Evolutionary conservation across 495 filamentous ascomycete species (phyloP), one percentile per base, ranked within the genome.

Genomic region (Aspergillus ostianus): DNA sequence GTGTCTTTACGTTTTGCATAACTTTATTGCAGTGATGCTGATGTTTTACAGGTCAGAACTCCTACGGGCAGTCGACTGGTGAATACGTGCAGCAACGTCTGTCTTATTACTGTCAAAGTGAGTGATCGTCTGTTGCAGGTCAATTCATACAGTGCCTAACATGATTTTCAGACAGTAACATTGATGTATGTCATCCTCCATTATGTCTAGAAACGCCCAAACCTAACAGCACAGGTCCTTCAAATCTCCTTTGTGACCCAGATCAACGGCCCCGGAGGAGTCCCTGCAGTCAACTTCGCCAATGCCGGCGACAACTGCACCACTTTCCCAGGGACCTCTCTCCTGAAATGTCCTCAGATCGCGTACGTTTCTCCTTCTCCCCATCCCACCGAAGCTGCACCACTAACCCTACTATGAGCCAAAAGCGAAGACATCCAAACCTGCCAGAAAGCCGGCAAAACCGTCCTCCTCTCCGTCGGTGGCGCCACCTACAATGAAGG

Each of bases 381-480:
- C 29, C 23, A 7, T 9, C 30, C 18, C 21, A 4, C 12, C 36
- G 3, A 41, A 41, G 0, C n/a, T 9, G 7, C 18, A 3, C 4
- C 0, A 51, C 36, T 41, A 52, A 64, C 29, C 60, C 66, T 70
- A 55, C 72, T 20, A 52, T 29, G 57, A 51, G 0, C 3, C n/a
- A 3, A 53, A 45, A 79, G 77, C 8, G 49, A 62, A 27, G 85
- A 91, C 60, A 90, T 92, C 68, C 72, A 74, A 51, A 72, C 72
- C 6, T 92, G 89, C 73, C 88, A 92, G 64, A 44, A 67, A 1
- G 66, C 76, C 51, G 84, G 84, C 51, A 91, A 90, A 68, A 87
- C 83, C 0, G 81, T 92, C 60, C 66, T 91, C 26, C 70, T 91
- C 5, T 89, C 85, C 41, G 77, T 91, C 49, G 86, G 87, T 47